Evolutionary conservation across 2,329 filamentous ascomycete genomes (phyloP).

Genomic region (Bipolaris oryzae): DNA sequence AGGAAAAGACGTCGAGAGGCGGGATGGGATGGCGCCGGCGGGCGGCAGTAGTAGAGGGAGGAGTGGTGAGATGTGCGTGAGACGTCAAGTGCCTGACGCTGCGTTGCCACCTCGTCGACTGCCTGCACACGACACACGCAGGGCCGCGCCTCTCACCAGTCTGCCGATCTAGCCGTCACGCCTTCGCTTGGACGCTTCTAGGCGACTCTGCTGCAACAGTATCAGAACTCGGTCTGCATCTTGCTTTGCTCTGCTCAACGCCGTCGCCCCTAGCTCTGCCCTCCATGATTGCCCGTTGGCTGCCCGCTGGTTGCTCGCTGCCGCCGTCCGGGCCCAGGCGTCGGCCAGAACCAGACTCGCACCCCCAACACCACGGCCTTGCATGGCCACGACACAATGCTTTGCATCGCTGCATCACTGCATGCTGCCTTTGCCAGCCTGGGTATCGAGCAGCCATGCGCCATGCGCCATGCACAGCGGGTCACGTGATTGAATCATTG

Average conservation of each 20-base stretch:
- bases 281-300: slow-evolving; percentile 2
- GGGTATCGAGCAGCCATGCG: not conserved
- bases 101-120: slow-evolving; percentile 28
- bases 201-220: not conserved
- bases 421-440: not conserved
- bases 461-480: too few relatives aligned
- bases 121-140: slow-evolving; percentile 20
- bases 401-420: not conserved
- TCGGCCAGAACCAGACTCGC: not conserved
- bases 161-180: slow-evolving; percentile 24
- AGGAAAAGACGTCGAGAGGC: slow-evolving; percentile 11
- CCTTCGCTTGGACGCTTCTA: slow-evolving; percentile 7
- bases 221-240: not conserved
- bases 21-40: slow-evolving; percentile 6
- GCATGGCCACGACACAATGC: slow-evolving; percentile 4
- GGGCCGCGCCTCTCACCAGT: slow-evolving; percentile 15
- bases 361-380: slow-evolving; percentile 3
- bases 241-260: not conserved
- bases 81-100: slow-evolving; percentile 29
- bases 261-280: not conserved
- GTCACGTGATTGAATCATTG: not conserved
- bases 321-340: slow-evolving; percentile 22
- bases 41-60: slow-evolving; percentile 1
- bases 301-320: not conserved
- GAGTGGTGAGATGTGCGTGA: slow-evolving; percentile 24